Base-by-base conservation (phyloP, 2,329 filamentous ascomycete species). In the Fusarium falciforme region DNA sequence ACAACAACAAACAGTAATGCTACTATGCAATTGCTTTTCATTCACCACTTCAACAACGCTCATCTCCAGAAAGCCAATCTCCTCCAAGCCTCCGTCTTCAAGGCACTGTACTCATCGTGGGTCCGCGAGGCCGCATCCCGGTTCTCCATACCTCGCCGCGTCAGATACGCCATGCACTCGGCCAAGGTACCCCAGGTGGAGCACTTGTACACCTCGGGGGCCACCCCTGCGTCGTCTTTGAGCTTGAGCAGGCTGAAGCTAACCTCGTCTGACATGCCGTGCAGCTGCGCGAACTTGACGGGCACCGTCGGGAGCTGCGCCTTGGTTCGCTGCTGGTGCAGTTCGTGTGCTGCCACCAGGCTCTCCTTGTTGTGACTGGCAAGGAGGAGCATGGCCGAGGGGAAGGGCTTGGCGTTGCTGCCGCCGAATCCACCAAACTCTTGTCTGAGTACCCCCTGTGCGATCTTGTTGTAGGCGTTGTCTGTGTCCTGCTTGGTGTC, bases 181-280 rank as follows among this genome's bases (percentile, higher is more conserved):
- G 75, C 76, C 52, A 85, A 54, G 3, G 74, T 81, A 9, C 83
- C 83, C 83, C 83, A 85, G 2, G 82, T 84, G 31, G 81, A 80
- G 64, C 82, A 85, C 73, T 85, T 85, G 73, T 79, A 84, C 2
- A 84, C 83, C 20, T 80, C 78, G 0, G 81, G 80, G 1, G 71
- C 69, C 12, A 67, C 58, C 47, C 65, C 67, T 17, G 67, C 70
- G 2, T 75, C 76, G 11, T 75, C 70, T 69, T 82, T 83, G 29
- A 78, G 66, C 40, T 85, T 82, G 11, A 90, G 81, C 0, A 90
- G 80, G 6, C 82, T 80, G 75, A 87, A 87, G 61, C 84, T 87
- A 40, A 90, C 85, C 70, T 89, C 87, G 66, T 90, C 88, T 4
- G 88, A 87, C 88, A 90, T 90, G 29, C 88, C 88, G 60, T 88